Evolutionary conservation across 768 basidiomycete species (phyloP), one percentile per base, ranked within the genome.

Genomic region (Pleurotus citrinopileatus): DNA sequence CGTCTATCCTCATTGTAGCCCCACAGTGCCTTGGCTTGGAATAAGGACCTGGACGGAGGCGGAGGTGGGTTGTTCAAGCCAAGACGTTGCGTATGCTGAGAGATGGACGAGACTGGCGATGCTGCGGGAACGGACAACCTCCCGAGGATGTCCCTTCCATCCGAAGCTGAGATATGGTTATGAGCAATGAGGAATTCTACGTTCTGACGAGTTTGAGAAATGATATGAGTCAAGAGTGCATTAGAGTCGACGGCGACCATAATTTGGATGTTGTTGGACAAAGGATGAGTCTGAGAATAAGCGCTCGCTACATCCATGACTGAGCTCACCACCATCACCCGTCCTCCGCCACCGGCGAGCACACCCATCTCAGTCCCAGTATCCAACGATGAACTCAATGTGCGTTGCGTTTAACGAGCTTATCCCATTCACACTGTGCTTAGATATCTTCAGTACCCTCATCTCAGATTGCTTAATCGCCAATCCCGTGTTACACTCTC

Each of bases 401-500:
- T 79, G 47, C 13, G 73, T 66, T 27, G 57, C 23, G 59, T 55
- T 50, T 52, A 12, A 52, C 42, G 27, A 12, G 40, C 25, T 7
- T 29, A 23, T 55, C 32, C 17, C 55, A 55, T n/a, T 47, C 55
- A 54, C 17, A 47, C 28, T 22, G 32, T 29, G n/a, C 42, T 40
- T 15, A 20, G 40, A n/a, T n/a, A n/a, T n/a, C n/a, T 56, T 1
- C 57, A 82, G 80, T 82, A 72, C 61, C 79, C 79, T 2, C 65
- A 67, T 22, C 77, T 80, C 60, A 74, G 75, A 17, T 74, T 76
- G 32, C 62, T 81, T 40, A 80, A 80, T 65, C 91, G 87, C 63
- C 81, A 83, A 46, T 70, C 80, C 29, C 85, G 90, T 58, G 73
- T 88, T 38, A 73, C 76, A 45, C 65, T 92, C 6, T 91, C 89